These are phyloP conservation scores for Plenodomus lindquistii DNA, from an alignment of 2,329 filamentous ascomycete genomes.

Conservation along the genomic window DNA sequence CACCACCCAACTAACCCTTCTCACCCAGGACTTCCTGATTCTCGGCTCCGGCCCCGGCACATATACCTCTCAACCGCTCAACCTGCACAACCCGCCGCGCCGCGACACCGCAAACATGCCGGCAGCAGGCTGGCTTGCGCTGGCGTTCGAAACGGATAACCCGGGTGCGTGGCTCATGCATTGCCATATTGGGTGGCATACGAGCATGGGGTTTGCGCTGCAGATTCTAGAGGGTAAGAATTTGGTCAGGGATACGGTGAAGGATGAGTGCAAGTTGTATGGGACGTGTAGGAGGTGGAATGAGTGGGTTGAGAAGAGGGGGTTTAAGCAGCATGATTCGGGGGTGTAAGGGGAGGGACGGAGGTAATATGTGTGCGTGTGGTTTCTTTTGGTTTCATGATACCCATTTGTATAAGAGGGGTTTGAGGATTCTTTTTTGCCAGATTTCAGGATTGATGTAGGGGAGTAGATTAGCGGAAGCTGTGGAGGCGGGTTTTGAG, in stretches of 20 bases:
- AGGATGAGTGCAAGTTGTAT: conserved; percentile 18
- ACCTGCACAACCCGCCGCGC: conserved; percentile 54
- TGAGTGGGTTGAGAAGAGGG: conserved; percentile 14
- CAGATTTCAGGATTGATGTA: no score
- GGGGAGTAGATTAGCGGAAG: no score
- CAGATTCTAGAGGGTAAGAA: conserved; percentile 52
- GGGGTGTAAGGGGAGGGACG: conserved; percentile 9
- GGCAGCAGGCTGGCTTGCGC: conserved; percentile 68
- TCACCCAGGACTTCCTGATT: conserved; percentile 69
- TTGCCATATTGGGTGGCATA: conserved; percentile 73
- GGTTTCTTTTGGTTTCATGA: no score
- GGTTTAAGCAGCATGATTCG: conserved; percentile 26
- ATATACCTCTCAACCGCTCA: conserved; percentile 27
- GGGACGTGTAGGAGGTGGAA: conserved; percentile 28
- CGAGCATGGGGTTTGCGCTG: conserved; percentile 47
- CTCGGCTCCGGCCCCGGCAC: conserved; percentile 47
- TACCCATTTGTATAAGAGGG: no score
- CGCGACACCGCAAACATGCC: conserved; percentile 70
- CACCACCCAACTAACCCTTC: conserved; percentile 15
- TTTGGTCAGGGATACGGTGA: conserved; percentile 13
- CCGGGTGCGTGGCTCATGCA: conserved; percentile 67
- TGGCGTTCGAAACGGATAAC: conserved; percentile 65
- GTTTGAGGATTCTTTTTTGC: no score
- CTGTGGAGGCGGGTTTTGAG: no score
- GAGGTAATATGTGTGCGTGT: not conserved